A percentile compares a stretch with the other conserved stretches of the same genome.
Conservation (phyloP, 768 basidiomycete species). For the Amanita pseudoporphyria region DNA sequence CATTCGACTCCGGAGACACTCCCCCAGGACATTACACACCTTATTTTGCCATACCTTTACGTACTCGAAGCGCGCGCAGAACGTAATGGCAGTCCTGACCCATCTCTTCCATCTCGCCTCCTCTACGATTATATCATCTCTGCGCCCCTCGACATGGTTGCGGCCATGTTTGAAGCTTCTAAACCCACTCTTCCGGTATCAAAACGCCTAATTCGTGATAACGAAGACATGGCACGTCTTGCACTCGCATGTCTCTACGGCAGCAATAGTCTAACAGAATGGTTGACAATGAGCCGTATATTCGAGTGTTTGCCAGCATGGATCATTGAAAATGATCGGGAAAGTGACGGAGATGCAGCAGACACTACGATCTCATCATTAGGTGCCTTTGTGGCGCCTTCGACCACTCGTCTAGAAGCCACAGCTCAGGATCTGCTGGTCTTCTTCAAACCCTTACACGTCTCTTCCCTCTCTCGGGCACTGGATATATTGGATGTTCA, state of each 20-base stretch:
- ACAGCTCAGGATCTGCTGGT: slow-evolving; percentile 63
- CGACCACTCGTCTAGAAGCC: slow-evolving; percentile 44
- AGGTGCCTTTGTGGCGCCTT: slow-evolving; percentile 69
- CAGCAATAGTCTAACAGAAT: slow-evolving; percentile 57
- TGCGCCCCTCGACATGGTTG: slow-evolving; percentile 56
- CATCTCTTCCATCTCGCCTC: slow-evolving; percentile 49
- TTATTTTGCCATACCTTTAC: slow-evolving; percentile 89
- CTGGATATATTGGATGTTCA: slow-evolving; percentile 93
- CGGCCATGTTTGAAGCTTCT: slow-evolving; percentile 79
- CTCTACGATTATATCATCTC: slow-evolving; percentile 66
- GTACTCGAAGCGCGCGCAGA: slow-evolving; percentile 87
- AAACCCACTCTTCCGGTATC: slow-evolving; percentile 74
- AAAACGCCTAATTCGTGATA: slow-evolving; percentile 69
- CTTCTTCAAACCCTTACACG: slow-evolving; percentile 76
- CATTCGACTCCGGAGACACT: slow-evolving; percentile 61
- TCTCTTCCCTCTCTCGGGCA: slow-evolving; percentile 65
- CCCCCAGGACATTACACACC: slow-evolving; percentile 54
- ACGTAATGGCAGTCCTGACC: slow-evolving; percentile 64
- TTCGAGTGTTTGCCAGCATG: slow-evolving; percentile 97
- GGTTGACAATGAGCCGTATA: slow-evolving; percentile 81
- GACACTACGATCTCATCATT: slow-evolving; percentile 77
- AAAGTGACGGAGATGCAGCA: slow-evolving; percentile 63
- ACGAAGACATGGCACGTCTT: slow-evolving; percentile 77
- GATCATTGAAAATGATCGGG: slow-evolving; percentile 49
- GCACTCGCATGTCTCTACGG: slow-evolving; percentile 90